phyloP scores from a whole-genome alignment of 2,329 filamentous ascomycete genomes.

The Emmonsiellopsis sp. region DNA sequence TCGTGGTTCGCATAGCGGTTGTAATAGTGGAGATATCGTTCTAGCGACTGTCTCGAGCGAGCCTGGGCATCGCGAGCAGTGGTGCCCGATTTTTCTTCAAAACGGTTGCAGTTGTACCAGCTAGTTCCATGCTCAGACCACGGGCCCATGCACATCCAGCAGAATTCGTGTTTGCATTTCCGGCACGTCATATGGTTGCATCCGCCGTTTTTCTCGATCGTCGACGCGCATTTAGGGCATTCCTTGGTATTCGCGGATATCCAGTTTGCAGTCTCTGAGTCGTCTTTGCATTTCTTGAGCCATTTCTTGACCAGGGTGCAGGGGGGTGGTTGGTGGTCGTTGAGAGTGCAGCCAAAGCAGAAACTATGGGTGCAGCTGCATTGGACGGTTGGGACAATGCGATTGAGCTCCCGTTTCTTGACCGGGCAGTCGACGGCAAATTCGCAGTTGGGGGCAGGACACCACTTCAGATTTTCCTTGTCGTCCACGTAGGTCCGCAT shows the following conservation, averaged over 20 bases:
- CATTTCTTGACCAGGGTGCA: slow-evolving; percentile 87
- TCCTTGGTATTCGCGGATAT: slow-evolving; percentile 99
- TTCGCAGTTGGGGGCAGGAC: slow-evolving; percentile 91
- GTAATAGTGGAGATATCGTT: slow-evolving; percentile 98
- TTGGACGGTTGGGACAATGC: slow-evolving; percentile 79
- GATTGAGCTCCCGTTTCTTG: slow-evolving; percentile 77
- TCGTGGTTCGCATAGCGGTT: slow-evolving; percentile 99
- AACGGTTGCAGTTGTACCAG: slow-evolving; percentile 99
- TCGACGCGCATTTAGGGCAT: slow-evolving; percentile 90
- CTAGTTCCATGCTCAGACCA: slow-evolving; percentile 98
- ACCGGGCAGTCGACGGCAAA: slow-evolving; percentile 84
- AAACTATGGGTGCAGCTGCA: slow-evolving; percentile 81
- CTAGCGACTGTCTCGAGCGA: slow-evolving; percentile 77
- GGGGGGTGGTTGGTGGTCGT: slow-evolving; percentile 87
- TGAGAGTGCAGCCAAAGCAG: slow-evolving; percentile 87
- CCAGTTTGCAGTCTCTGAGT: slow-evolving; percentile 98
- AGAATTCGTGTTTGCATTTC: slow-evolving; percentile 94
- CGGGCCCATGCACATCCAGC: slow-evolving; percentile 99
- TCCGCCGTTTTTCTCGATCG: slow-evolving; percentile 97
- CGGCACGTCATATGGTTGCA: slow-evolving; percentile 98
- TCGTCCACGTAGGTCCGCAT: slow-evolving; percentile 96
- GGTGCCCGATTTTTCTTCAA: slow-evolving; percentile 86
- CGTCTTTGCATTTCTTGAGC: slow-evolving; percentile 97
- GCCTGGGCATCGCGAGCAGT: slow-evolving; percentile 90
- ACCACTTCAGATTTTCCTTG: slow-evolving; percentile 93